Evolutionary conservation across 2,329 filamentous ascomycete genomes (phyloP).

Genomic region (Microdochium paspali): DNA sequence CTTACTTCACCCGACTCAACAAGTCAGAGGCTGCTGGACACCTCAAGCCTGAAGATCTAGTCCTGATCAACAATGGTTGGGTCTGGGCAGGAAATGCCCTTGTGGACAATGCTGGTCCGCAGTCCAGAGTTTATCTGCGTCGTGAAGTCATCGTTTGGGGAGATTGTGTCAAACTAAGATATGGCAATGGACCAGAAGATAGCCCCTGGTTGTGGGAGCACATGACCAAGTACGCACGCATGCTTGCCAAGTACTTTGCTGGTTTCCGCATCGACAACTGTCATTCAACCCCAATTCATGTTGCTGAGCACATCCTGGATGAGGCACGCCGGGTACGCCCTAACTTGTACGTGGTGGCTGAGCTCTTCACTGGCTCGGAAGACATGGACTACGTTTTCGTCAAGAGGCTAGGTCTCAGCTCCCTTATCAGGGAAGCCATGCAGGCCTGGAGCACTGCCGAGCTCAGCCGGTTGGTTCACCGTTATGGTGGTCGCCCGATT

Average conservation of each 20-base stretch:
- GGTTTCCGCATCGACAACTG: slow-evolving; percentile 98
- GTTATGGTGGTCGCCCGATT: slow-evolving; percentile 86
- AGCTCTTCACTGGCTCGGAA: slow-evolving; percentile 92
- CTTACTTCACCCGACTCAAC: slow-evolving; percentile 88
- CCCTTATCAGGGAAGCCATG: slow-evolving; percentile 94
- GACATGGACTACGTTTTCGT: slow-evolving; percentile 96
- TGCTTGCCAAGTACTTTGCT: slow-evolving; percentile 90
- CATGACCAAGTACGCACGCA: slow-evolving; percentile 85
- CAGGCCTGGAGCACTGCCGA: slow-evolving; percentile 95
- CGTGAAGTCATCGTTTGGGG: slow-evolving; percentile 97
- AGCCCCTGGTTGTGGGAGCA: slow-evolving; percentile 92
- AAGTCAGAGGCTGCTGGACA: slow-evolving; percentile 68
- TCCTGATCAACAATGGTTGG: slow-evolving; percentile 94
- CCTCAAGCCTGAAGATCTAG: slow-evolving; percentile 66
- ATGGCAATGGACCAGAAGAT: slow-evolving; percentile 70
- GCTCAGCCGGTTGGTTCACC: slow-evolving; percentile 84
- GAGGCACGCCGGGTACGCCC: slow-evolving; percentile 83
- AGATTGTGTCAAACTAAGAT: slow-evolving; percentile 94
- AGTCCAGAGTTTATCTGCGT: slow-evolving; percentile 87
- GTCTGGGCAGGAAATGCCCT: slow-evolving; percentile 96
- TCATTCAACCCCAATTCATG: slow-evolving; percentile 89
- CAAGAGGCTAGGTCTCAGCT: slow-evolving; percentile 82
- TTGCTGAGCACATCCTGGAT: slow-evolving; percentile 91
- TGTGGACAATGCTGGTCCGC: slow-evolving; percentile 82
- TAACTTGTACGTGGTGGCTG: slow-evolving; percentile 84